Conservation (phyloP, 805 yeast genomes). For the Zygoascus flipseniorum region DNA sequence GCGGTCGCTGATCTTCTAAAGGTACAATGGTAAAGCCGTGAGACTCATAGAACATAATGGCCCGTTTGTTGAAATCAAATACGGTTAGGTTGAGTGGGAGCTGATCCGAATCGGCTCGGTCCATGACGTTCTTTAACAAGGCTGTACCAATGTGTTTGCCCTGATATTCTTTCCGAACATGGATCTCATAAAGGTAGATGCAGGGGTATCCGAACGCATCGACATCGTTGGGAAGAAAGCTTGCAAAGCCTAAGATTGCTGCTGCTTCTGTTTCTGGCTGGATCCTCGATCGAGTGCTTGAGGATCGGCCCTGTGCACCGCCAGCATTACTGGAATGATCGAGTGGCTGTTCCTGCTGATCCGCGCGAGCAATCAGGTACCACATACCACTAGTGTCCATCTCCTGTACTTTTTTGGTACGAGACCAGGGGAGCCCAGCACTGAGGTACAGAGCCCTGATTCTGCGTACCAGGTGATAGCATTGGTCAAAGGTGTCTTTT, state of each 20-base stretch:
- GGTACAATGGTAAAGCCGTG: conserved; percentile 13
- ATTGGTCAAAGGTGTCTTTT: conserved; percentile 7
- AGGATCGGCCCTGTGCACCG: not conserved
- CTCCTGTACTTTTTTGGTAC: conserved; percentile 18
- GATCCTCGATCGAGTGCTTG: not conserved
- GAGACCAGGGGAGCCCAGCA: conserved; percentile 21
- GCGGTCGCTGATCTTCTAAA: not conserved
- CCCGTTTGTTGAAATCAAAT: conserved; percentile 18
- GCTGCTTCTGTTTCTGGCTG: not conserved
- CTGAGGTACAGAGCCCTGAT: conserved; percentile 18
- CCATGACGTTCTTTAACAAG: conserved; percentile 14
- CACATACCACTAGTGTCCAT: conserved; percentile 16
- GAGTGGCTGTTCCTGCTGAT: not conserved
- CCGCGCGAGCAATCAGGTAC: conserved; percentile 9
- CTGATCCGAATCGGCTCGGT: not conserved
- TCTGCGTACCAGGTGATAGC: conserved; percentile 18
- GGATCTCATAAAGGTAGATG: conserved; percentile 25
- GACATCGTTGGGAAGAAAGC: conserved; percentile 14
- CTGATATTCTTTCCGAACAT: conserved; percentile 12
- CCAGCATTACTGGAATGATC: not conserved
- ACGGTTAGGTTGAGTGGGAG: conserved; percentile 18
- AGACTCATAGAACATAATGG: conserved; percentile 16
- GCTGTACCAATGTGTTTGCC: conserved; percentile 18
- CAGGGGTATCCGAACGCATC: conserved; percentile 8
- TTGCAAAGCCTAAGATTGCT: conserved; percentile 17